Percentiles rank a stretch among this genome's conserved stretches.
These are phyloP conservation scores for Trichoderma reesei DNA, from an alignment of 495 filamentous ascomycete species.

Conservation along the genomic window DNA sequence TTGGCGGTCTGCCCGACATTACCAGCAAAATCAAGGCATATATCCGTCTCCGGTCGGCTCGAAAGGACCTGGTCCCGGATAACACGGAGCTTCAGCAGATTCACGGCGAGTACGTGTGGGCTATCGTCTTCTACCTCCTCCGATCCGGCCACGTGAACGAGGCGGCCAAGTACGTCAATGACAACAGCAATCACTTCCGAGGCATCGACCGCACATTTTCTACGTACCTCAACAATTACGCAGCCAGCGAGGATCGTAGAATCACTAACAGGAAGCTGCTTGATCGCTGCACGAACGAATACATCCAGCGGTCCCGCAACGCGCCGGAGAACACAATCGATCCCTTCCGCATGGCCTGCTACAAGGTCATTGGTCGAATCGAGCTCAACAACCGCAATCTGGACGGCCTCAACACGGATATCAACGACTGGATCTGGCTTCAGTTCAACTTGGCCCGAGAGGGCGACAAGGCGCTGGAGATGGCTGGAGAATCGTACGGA, in stretches of 20 bases:
- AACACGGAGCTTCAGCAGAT: constrained; percentile 60
- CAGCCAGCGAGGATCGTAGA: constrained; percentile 57
- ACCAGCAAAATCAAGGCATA: constrained; percentile 88
- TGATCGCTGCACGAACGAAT: constrained; percentile 79
- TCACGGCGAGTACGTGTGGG: constrained; percentile 83
- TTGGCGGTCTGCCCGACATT: constrained; percentile 79
- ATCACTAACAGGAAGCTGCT: constrained; percentile 62
- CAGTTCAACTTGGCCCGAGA: constrained; percentile 89
- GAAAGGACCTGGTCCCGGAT: constrained; percentile 73
- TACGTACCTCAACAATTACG: constrained; percentile 77
- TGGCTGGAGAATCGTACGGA: constrained; percentile 79
- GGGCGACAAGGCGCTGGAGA: constrained; percentile 69
- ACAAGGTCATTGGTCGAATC: constrained; percentile 93
- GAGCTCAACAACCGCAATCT: constrained; percentile 72
- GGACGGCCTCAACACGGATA: constrained; percentile 66
- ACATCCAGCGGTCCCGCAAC: constrained; percentile 70
- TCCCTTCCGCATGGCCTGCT: constrained; percentile 93
- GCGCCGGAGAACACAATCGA: constrained; percentile 81
- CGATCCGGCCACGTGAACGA: constrained; percentile 75
- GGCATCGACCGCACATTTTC: constrained; percentile 84
- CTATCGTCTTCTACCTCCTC: constrained; percentile 84
- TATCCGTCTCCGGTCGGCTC: constrained; percentile 61
- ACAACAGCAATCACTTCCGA: constrained; percentile 67
- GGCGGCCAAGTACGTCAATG: constrained; percentile 74
- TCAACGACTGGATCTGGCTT: constrained; percentile 96